Conservation (phyloP, 768 basidiomycete genomes). For the Rhodotorula diobovata region DNA sequence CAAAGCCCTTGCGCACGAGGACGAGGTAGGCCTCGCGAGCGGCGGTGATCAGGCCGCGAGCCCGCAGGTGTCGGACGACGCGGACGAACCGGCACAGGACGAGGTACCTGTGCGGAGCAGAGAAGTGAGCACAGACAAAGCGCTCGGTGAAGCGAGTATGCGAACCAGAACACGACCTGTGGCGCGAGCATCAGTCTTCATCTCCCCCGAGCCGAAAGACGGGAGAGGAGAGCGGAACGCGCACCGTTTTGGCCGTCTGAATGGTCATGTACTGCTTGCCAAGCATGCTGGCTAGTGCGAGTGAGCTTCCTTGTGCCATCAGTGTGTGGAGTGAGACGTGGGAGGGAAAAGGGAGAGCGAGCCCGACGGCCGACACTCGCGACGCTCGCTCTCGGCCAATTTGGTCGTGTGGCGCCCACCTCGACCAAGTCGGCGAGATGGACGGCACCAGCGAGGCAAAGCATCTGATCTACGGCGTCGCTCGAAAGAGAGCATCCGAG, state of each 20-base stretch:
- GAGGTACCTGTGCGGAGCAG: conserved; percentile 12
- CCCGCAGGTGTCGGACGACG: conserved; percentile 16
- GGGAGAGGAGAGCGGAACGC: background rate
- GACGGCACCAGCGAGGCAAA: no score
- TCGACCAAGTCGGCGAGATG: no score
- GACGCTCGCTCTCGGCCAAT: no score
- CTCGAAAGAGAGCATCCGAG: no score
- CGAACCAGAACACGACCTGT: conserved; percentile 32
- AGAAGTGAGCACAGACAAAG: background rate
- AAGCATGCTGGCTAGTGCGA: background rate
- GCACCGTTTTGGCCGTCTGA: conserved; percentile 12
- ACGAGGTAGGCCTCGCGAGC: conserved; percentile 26
- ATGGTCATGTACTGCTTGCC: background rate
- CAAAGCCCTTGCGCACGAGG: conserved; percentile 14
- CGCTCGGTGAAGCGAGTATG: background rate
- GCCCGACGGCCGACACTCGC: no score
- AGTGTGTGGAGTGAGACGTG: no score
- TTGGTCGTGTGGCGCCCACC: no score
- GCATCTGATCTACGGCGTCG: no score
- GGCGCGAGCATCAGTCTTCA: background rate
- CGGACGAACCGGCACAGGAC: conserved; percentile 3
- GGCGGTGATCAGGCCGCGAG: conserved; percentile 18
- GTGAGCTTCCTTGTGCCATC: background rate
- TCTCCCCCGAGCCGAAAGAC: no score
- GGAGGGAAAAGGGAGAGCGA: background rate